phyloP scores from a whole-genome alignment of 768 basidiomycete species.

The Tulasnella sp. region DNA sequence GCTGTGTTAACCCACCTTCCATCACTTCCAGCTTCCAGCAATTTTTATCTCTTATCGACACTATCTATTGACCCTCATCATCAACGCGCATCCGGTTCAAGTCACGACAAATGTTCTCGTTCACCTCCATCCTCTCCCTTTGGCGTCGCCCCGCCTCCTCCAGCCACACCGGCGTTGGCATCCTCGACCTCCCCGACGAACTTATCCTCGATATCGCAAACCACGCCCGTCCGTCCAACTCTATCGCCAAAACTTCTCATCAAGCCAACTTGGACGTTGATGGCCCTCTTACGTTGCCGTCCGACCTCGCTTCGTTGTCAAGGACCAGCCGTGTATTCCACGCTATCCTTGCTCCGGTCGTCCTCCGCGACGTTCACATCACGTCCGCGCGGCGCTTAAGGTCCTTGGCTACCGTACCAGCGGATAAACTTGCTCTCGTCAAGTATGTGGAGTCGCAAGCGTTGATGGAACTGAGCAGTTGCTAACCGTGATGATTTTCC shows the following conservation, averaged over 20 bases:
- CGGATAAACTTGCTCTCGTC: conserved; percentile 1
- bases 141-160: neutral
- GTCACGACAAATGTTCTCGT: neutral
- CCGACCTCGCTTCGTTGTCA: conserved; percentile 1
- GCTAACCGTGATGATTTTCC: neutral
- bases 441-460: neutral
- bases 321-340: neutral
- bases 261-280: neutral
- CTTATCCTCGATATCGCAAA: conserved; percentile 3
- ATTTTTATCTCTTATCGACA: neutral
- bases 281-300: neutral
- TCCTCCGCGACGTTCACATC: conserved; percentile 4
- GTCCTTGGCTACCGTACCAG: neutral
- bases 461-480: neutral
- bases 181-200: neutral
- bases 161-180: neutral
- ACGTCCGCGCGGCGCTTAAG: neutral
- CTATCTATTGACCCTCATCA: neutral
- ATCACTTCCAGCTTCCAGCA: neutral
- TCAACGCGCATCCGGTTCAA: neutral
- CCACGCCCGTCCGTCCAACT: neutral
- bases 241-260: neutral
- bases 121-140: neutral
- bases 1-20: neutral
- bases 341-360: neutral